These are phyloP conservation scores for Eucalyptus polybractea DNA, from an alignment of 345 rosid species.

Conservation along the genomic window DNA sequence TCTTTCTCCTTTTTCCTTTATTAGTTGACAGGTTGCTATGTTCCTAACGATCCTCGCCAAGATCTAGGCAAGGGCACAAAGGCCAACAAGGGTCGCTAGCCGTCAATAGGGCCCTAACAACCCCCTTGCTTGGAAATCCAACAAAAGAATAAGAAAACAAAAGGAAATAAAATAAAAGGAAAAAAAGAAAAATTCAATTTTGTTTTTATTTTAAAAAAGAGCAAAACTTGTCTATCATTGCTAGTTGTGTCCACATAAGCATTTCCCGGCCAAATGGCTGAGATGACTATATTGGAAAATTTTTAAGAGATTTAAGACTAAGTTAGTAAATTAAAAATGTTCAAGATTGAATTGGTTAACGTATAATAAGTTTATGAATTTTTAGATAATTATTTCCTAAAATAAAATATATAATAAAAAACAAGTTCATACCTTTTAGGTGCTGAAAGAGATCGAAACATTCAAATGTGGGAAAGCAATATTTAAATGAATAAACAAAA, in stretches of 20 bases:
- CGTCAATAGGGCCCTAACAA: neutral
- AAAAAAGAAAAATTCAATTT: neutral
- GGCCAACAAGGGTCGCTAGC: neutral
- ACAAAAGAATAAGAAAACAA: neutral
- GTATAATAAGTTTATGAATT: neutral
- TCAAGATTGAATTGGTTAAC: accelerated
- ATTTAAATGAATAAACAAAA: neutral
- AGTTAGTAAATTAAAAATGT: neutral
- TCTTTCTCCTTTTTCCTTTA: neutral
- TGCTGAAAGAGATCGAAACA: neutral
- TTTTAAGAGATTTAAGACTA: neutral
- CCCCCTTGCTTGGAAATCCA: neutral
- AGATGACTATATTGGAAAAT: neutral
- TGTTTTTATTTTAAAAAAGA: neutral
- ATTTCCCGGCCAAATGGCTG: accelerated
- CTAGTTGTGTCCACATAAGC: neutral
- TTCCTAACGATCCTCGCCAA: neutral
- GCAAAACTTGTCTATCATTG: neutral
- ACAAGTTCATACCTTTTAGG: neutral
- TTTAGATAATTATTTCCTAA: neutral
- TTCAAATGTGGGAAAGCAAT: neutral
- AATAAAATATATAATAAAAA: neutral
- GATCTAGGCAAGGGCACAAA: neutral
- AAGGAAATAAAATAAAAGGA: neutral
- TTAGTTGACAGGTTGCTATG: accelerated